phyloP scores from a whole-genome alignment of 2,329 filamentous ascomycete genomes.

The Aspergillus arachidicola region DNA sequence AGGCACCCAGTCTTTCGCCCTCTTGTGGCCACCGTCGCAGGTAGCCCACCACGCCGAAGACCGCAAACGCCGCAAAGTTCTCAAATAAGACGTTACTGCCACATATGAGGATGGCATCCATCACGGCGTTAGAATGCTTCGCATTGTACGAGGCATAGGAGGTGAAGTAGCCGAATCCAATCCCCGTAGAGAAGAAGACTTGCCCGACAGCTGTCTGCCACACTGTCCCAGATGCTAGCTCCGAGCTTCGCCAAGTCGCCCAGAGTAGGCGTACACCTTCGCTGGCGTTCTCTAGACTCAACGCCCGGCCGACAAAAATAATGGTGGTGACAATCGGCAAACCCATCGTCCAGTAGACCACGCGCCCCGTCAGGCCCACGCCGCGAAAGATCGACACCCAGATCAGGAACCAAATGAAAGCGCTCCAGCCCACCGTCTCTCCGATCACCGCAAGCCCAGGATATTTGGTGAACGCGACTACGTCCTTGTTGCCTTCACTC shows the following conservation, averaged over 20 bases:
- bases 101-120: conserved; percentile 60
- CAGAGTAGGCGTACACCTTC: conserved; percentile 56
- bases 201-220: conserved; percentile 65
- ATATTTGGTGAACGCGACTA: conserved; percentile 52
- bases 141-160: conserved; percentile 61
- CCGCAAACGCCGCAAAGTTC: conserved; percentile 52
- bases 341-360: conserved; percentile 66
- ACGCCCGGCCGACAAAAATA: conserved; percentile 57
- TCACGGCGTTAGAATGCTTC: conserved; percentile 60
- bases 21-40: conserved; percentile 46
- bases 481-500: conserved; percentile 40
- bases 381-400: conserved; percentile 64
- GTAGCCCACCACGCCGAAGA: conserved; percentile 61
- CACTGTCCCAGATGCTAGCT: conserved; percentile 54
- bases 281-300: conserved; percentile 58
- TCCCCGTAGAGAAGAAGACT: conserved; percentile 62
- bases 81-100: conserved; percentile 60
- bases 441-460: conserved; percentile 52
- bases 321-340: conserved; percentile 60
- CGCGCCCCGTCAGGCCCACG: conserved; percentile 60
- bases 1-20: conserved; percentile 51
- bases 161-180: conserved; percentile 63
- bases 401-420: conserved; percentile 62
- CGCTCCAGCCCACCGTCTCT: conserved; percentile 61
- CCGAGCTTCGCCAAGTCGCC: conserved; percentile 52